These are phyloP conservation scores for Graphiopsis chlorocephala DNA, from an alignment of 2,329 filamentous ascomycete genomes.

Conservation along the genomic window DNA sequence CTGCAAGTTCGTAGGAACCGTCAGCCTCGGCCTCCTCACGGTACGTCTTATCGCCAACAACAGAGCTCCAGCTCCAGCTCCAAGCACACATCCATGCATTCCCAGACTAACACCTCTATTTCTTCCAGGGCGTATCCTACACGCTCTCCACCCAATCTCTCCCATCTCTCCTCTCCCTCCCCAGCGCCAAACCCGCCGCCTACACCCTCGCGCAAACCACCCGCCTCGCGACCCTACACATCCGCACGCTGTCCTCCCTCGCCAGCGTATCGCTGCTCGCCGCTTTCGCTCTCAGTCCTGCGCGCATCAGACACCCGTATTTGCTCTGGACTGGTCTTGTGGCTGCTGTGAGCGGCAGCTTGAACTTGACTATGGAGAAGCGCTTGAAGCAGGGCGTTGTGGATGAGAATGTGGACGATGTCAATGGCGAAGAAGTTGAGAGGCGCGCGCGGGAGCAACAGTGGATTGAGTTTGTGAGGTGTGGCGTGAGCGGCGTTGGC, in stretches of 20 bases:
- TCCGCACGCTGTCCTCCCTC: conserved; percentile 65
- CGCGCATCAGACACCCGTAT: conserved; percentile 77
- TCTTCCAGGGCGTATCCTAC: conserved; percentile 79
- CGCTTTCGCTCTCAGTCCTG: conserved; percentile 74
- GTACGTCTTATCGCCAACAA: conserved; percentile 52
- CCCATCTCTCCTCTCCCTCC: conserved; percentile 76
- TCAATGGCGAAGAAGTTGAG: conserved; percentile 52
- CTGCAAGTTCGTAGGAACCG: conserved; percentile 89
- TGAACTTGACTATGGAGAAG: conserved; percentile 36
- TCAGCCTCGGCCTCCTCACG: conserved; percentile 83
- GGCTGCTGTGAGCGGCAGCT: conserved; percentile 47
- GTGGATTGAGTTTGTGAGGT: conserved; percentile 42
- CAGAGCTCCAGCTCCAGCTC: not conserved
- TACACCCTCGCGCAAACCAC: conserved; percentile 60
- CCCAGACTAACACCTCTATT: not conserved
- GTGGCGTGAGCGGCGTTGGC: conserved; percentile 41
- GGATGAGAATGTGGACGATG: conserved; percentile 38
- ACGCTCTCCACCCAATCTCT: conserved; percentile 74
- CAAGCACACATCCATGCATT: not conserved
- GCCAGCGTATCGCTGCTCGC: conserved; percentile 71
- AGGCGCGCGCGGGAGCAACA: conserved; percentile 43
- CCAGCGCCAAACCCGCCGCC: conserved; percentile 68
- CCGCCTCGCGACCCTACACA: conserved; percentile 65
- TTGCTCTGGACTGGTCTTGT: conserved; percentile 80
- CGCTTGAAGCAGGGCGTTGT: conserved; percentile 23